Conservation (phyloP, 2,329 filamentous ascomycete species). For the Pseudogymnoascus pannorum region DNA sequence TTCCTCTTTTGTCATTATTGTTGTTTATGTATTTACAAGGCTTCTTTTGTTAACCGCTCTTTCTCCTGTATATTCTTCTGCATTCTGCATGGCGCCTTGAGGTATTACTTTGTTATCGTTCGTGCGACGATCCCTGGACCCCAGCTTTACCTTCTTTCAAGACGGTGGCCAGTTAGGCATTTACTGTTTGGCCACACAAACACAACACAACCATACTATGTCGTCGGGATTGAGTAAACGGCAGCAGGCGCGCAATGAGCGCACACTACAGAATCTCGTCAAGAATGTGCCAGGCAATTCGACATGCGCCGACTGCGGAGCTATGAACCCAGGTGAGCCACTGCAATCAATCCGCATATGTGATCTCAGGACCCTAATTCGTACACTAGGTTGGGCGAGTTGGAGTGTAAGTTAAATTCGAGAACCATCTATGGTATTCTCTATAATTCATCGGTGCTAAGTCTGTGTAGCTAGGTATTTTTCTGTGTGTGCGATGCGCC, state of each 20-base stretch:
- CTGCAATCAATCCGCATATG: background rate
- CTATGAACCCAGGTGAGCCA: slow-evolving; percentile 74
- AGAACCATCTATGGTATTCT: background rate
- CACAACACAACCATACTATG: slow-evolving; percentile 40
- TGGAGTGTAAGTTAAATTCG: slow-evolving; percentile 28
- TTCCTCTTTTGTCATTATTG: slow-evolving; percentile 1
- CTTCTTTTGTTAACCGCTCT: background rate
- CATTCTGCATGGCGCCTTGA: slow-evolving; percentile 7
- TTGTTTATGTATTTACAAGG: slow-evolving; percentile 6
- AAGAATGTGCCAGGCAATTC: slow-evolving; percentile 82
- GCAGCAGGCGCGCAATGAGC: slow-evolving; percentile 96
- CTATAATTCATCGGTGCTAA: slow-evolving; percentile 16
- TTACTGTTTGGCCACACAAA: background rate
- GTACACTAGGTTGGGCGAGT: slow-evolving; percentile 27
- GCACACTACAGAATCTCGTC: slow-evolving; percentile 80
- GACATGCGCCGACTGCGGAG: slow-evolving; percentile 85
- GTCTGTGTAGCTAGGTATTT: slow-evolving; percentile 71
- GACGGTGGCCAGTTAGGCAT: background rate
- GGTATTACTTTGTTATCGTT: slow-evolving; percentile 6
- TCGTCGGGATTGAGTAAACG: slow-evolving; percentile 79
- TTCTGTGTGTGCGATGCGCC: slow-evolving; percentile 96
- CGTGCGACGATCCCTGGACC: slow-evolving; percentile 7
- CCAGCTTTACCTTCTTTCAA: background rate
- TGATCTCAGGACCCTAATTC: background rate
- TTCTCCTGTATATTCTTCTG: slow-evolving; percentile 6